Percentiles rank a stretch among this genome's conserved stretches.
Conservation (phyloP, 441 rosid genomes). For the Aquilaria agallochum region DNA sequence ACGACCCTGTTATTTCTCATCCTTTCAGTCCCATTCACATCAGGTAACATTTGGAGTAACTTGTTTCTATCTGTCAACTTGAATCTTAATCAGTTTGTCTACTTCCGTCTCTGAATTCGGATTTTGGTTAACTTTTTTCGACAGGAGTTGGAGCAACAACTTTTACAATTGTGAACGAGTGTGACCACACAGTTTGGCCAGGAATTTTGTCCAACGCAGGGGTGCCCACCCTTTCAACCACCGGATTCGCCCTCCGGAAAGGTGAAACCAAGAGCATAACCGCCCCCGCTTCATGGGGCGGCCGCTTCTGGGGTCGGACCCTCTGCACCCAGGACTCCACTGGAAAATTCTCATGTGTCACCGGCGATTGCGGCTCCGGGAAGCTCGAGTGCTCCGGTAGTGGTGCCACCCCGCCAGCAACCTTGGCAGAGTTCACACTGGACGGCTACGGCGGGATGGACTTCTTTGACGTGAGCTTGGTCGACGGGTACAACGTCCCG, state of each 20-base stretch:
- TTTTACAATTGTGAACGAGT: conserved; percentile 62
- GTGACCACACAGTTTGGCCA: conserved; percentile 80
- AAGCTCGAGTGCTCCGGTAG: conserved; percentile 65
- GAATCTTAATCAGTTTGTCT: too few species aligned
- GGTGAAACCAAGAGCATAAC: conserved; percentile 47
- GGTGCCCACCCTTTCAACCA: conserved; percentile 47
- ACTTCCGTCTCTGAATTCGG: not conserved
- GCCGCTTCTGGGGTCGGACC: conserved; percentile 93
- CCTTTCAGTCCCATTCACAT: conserved; percentile 24
- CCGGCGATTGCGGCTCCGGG: conserved; percentile 71
- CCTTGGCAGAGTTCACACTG: conserved; percentile 86
- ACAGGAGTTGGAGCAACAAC: conserved; percentile 36
- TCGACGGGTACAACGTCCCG: conserved; percentile 92
- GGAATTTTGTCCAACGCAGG: conserved; percentile 81
- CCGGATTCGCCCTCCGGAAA: conserved; percentile 66
- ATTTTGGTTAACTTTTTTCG: not conserved
- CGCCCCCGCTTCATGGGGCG: conserved; percentile 86
- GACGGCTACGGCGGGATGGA: conserved; percentile 76
- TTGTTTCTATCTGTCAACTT: not conserved
- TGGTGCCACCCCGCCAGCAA: conserved; percentile 81
- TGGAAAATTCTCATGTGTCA: conserved; percentile 63
- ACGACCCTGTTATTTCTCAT: conserved; percentile 17
- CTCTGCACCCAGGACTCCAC: conserved; percentile 52
- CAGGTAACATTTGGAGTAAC: conserved; percentile 25
- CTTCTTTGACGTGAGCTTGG: conserved; percentile 90